phyloP scores from a whole-genome alignment of 352 stramenopile genomes.

The Pilasporangium apinafurcum region DNA sequence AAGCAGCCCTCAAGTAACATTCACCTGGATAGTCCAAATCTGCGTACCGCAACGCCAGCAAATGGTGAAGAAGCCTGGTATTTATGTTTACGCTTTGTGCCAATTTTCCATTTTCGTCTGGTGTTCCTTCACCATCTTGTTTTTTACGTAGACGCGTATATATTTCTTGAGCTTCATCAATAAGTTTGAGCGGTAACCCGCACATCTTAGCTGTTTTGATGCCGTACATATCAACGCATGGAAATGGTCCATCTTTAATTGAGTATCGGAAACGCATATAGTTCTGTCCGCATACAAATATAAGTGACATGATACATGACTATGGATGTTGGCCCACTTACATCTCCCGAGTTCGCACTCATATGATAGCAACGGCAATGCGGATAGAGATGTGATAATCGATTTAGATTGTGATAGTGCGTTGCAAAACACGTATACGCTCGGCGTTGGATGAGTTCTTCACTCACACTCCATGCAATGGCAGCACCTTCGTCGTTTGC shows the following conservation, averaged over 20 bases:
- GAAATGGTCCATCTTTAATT: slow-evolving; percentile 61
- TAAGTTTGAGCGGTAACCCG: slow-evolving; percentile 55
- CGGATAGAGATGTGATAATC: slow-evolving; percentile 52
- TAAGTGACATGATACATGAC: neutral
- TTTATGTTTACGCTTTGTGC: slow-evolving; percentile 28
- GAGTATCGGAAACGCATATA: slow-evolving; percentile 55
- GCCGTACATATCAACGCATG: slow-evolving; percentile 61
- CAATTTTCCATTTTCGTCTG: slow-evolving; percentile 1
- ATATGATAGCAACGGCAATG: slow-evolving; percentile 73
- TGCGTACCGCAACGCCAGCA: slow-evolving; percentile 61
- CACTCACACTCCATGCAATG: slow-evolving; percentile 85
- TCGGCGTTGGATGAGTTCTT: slow-evolving; percentile 63
- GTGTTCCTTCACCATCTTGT: slow-evolving; percentile 10
- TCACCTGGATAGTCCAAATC: slow-evolving; percentile 53
- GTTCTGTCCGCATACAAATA: slow-evolving; percentile 17
- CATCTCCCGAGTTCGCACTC: slow-evolving; percentile 30
- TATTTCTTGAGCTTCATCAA: slow-evolving; percentile 42
- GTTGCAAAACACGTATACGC: slow-evolving; percentile 89
- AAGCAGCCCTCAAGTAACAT: neutral
- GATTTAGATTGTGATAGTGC: slow-evolving; percentile 81
- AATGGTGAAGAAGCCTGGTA: slow-evolving; percentile 48
- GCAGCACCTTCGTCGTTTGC: slow-evolving; percentile 85
- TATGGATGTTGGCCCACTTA: slow-evolving; percentile 8
- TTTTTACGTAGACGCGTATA: slow-evolving; percentile 24
- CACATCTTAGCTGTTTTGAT: slow-evolving; percentile 76